Evolutionary conservation across 2,329 filamentous ascomycete species (phyloP), one percentile per base, ranked within the genome.

Genomic region (Beauveria rudraprayagi): DNA sequence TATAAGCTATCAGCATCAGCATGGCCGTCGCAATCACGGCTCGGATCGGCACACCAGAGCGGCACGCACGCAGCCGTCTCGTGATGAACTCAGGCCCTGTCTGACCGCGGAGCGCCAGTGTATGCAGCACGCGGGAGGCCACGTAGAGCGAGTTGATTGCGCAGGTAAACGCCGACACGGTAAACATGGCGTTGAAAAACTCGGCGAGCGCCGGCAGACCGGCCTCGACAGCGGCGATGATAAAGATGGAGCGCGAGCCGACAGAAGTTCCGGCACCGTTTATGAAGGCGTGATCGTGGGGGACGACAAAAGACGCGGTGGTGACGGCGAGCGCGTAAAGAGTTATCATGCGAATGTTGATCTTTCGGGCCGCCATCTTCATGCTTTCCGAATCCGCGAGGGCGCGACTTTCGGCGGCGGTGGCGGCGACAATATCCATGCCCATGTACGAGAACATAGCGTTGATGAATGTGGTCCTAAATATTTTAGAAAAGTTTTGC

Each of bases 1-100:
- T 73, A 61, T 72, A 76, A 9, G 67, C 72, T 17, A 77, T 64
- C 51, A 76, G 63, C 70, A 74, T 74, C 62, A 77, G 63, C n/a
- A 63, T 63, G 16, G 67, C 72, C 16, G 74, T 77, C n/a, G 67
- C 72, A n/a, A 76, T 62, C 4, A 77, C 73, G 1, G 75, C 70
- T 61, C 75, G 67, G 8, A 75, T 65, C 1, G 75, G 75, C 6
- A 77, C 75, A 10, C 75, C 75, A 1, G 68, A 71, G 34, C 71
- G 68, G 59, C 72, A 75, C 51, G 70, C 67, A 44, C 70, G 68
- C 43, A 76, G 61, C 46, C 75, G 68, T 47, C 68, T 66, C 5
- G 75, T 75, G 61, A 76, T 76, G 57, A 74, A 76, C 57, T 76
- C 74, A 2, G 74, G 73, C 6, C 74, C 72, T 0, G 72, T 73